A percentile compares a stretch with the other conserved stretches of the same genome.
Conservation (phyloP, 2,329 filamentous ascomycete species). For the Colletotrichum gigasporum region DNA sequence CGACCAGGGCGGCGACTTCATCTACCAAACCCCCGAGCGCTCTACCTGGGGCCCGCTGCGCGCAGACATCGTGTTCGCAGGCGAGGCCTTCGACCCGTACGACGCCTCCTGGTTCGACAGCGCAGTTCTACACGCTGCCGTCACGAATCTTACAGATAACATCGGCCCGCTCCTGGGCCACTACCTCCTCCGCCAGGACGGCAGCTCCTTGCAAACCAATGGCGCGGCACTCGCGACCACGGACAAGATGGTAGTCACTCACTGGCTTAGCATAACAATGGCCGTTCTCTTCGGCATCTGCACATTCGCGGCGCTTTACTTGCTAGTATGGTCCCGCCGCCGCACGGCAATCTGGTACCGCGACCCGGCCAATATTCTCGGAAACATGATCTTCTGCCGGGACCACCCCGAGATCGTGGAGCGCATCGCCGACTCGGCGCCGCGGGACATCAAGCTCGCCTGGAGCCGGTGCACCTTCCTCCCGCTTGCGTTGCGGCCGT, state of each 20-base stretch:
- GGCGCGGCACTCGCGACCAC: neutral
- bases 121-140: neutral
- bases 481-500: neutral
- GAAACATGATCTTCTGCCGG: neutral
- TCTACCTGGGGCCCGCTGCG: neutral
- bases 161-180: neutral
- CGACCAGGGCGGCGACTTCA: neutral
- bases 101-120: neutral
- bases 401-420: neutral
- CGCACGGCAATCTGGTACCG: slow-evolving; percentile 4
- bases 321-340: neutral
- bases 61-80: neutral
- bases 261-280: slow-evolving; percentile 11
- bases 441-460: neutral
- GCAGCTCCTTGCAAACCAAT: neutral
- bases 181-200: neutral
- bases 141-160: neutral
- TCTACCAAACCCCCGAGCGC: neutral
- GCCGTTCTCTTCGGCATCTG: neutral
- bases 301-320: neutral
- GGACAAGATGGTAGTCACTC: slow-evolving; percentile 2
- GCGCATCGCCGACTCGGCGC: neutral
- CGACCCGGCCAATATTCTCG: neutral
- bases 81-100: neutral
- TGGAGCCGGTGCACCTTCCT: neutral